Evolutionary conservation across 192 early-diverging fungal species (phyloP).

Genomic region (Irineochytrium annulatum): DNA sequence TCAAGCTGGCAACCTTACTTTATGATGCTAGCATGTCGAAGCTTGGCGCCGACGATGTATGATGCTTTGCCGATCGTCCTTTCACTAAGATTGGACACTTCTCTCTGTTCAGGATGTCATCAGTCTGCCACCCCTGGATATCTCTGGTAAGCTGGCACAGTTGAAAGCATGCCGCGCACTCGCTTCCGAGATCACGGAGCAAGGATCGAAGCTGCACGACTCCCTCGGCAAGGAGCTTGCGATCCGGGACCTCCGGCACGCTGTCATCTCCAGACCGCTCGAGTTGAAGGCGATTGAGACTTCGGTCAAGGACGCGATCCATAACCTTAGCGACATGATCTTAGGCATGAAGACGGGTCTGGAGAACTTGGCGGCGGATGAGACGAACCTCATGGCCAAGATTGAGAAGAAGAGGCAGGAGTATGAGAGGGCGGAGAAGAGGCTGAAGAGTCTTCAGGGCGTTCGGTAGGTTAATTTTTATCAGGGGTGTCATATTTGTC

Average conservation of each 20-base stretch:
- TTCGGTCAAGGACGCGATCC: slow-evolving; percentile 35
- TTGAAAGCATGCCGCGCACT: slow-evolving; percentile 43
- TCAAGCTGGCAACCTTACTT: slow-evolving; percentile 42
- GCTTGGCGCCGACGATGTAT: slow-evolving; percentile 24
- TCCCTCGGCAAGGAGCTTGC: slow-evolving; percentile 41
- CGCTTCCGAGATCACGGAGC: slow-evolving; percentile 41
- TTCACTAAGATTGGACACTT: slow-evolving; percentile 1
- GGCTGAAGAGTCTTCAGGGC: slow-evolving; percentile 45
- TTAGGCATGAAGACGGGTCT: slow-evolving; percentile 19
- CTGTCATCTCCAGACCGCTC: slow-evolving; percentile 46
- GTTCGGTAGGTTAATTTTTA: slow-evolving; percentile 31
- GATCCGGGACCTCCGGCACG: slow-evolving; percentile 34
- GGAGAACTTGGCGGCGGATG: slow-evolving; percentile 43
- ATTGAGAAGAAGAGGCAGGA: slow-evolving; percentile 54
- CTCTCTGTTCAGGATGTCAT: slow-evolving; percentile 11
- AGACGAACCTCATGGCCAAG: slow-evolving; percentile 44
- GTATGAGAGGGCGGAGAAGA: slow-evolving; percentile 49
- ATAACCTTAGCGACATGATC: slow-evolving; percentile 28
- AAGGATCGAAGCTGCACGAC: slow-evolving; percentile 44
- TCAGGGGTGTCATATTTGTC: not conserved
- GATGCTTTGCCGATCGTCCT: not conserved
- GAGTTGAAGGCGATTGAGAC: slow-evolving; percentile 42
- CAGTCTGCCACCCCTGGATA: slow-evolving; percentile 30
- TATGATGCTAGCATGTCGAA: slow-evolving; percentile 32
- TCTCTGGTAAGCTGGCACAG: slow-evolving; percentile 35